A percentile compares a stretch with the other conserved stretches of the same genome.
These are phyloP conservation scores for Amoebophrya sp. DNA, from an alignment of 169 alveolate species.

Conservation along the genomic window DNA sequence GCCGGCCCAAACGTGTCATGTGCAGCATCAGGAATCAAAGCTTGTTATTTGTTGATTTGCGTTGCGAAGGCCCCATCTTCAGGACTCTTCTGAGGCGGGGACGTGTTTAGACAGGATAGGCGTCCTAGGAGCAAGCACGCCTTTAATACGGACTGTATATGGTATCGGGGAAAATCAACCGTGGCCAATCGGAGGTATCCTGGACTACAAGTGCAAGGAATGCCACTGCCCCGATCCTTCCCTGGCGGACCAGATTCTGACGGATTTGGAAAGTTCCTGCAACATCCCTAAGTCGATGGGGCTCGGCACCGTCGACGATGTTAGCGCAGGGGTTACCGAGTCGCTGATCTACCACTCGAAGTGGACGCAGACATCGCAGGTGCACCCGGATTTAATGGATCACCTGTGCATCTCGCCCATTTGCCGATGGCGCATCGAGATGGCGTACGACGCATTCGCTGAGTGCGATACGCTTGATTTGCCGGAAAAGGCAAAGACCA, in stretches of 20 bases:
- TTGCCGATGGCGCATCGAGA: conserved; percentile 5
- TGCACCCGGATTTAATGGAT: neutral
- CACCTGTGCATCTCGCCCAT: neutral
- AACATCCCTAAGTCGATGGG: neutral
- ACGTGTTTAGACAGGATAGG: too few species aligned
- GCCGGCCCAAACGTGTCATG: too few species aligned
- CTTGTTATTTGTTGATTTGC: too few species aligned
- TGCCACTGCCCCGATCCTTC: neutral
- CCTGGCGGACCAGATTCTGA: neutral
- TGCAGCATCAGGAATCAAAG: too few species aligned
- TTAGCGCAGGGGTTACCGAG: neutral
- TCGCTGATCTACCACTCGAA: neutral
- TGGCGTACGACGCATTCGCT: neutral
- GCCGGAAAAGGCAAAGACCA: neutral
- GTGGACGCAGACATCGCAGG: conserved; percentile 9
- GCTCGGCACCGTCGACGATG: neutral
- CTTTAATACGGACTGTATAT: too few species aligned
- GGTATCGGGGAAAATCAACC: neutral
- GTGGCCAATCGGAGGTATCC: neutral
- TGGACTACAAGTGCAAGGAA: neutral
- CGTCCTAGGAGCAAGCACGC: too few species aligned
- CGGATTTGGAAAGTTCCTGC: neutral
- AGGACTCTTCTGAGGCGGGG: too few species aligned
- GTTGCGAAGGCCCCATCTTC: too few species aligned
- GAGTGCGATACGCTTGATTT: neutral